phyloP scores from a whole-genome alignment of 164 flowering plant genomes.

The Cinnamomum micranthum region DNA sequence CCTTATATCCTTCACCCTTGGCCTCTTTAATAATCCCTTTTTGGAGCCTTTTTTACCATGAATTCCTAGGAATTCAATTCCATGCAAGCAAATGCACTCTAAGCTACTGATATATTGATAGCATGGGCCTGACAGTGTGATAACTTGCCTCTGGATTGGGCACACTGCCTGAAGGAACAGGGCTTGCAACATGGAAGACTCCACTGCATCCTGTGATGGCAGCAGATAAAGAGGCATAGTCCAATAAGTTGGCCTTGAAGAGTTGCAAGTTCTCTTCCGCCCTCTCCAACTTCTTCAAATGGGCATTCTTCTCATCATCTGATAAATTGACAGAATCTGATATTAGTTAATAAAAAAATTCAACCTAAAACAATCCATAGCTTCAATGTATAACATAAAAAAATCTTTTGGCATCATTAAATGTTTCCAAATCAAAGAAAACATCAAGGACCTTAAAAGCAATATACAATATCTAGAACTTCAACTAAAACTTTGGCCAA shows the following conservation, averaged over 20 bases:
- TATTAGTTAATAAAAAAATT: too few species aligned
- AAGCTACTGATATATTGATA: neutral
- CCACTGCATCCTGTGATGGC: conserved; percentile 57
- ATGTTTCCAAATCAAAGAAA: neutral
- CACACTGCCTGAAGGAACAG: conserved; percentile 34
- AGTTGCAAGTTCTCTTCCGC: conserved; percentile 44
- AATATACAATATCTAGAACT: neutral
- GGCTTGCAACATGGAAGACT: conserved; percentile 62
- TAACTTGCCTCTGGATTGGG: conserved; percentile 34
- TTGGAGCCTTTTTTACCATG: too few species aligned
- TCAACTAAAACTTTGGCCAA: neutral
- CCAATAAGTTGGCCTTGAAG: conserved; percentile 54
- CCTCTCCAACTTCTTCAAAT: conserved; percentile 38
- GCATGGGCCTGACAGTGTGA: neutral
- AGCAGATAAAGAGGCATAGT: conserved; percentile 29
- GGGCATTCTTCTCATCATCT: conserved; percentile 47
- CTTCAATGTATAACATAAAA: neutral
- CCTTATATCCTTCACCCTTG: too few species aligned
- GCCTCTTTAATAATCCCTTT: too few species aligned
- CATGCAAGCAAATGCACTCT: too few species aligned
- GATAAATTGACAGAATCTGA: conserved; percentile 2
- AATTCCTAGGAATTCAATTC: too few species aligned
- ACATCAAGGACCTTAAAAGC: neutral
- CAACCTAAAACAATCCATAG: too few species aligned
- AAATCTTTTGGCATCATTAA: neutral